phyloP scores from a whole-genome alignment of 2,329 filamentous ascomycete species.

The Paraphaeosphaeria sporulosa region DNA sequence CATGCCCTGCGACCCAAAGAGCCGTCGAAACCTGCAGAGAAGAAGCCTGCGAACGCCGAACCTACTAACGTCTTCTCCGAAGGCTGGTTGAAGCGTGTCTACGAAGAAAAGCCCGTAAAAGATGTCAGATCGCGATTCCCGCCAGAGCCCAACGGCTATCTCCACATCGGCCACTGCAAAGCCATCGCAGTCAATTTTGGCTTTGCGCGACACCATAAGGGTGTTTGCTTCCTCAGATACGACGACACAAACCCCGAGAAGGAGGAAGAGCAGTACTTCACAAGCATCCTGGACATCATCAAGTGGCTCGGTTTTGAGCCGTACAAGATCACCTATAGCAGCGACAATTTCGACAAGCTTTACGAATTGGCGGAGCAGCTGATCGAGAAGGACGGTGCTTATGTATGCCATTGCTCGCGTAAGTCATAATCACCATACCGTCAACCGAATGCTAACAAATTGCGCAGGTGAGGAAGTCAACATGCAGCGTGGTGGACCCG shows the following conservation, averaged over 20 bases:
- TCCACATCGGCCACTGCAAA: constrained; percentile 94
- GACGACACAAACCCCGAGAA: constrained; percentile 96
- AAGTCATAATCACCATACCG: constrained; percentile 24
- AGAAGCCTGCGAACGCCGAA: constrained; percentile 34
- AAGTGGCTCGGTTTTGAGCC: constrained; percentile 87
- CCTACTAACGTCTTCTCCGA: constrained; percentile 55
- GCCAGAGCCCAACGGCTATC: constrained; percentile 82
- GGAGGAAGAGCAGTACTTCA: constrained; percentile 89
- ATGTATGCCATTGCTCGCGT: constrained; percentile 86
- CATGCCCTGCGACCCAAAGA: constrained; percentile 52
- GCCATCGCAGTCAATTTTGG: constrained; percentile 97
- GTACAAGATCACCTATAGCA: constrained; percentile 81
- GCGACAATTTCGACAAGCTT: constrained; percentile 86
- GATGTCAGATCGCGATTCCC: constrained; percentile 59
- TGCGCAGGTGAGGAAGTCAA: constrained; percentile 77
- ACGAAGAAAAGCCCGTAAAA: constrained; percentile 57
- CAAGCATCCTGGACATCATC: constrained; percentile 87
- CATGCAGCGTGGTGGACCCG: constrained; percentile 81
- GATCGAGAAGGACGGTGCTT: constrained; percentile 72
- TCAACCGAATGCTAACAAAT: constrained; percentile 29
- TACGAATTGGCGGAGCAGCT: constrained; percentile 90
- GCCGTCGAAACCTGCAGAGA: constrained; percentile 32
- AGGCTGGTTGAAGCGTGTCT: constrained; percentile 59
- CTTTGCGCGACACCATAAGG: constrained; percentile 84
- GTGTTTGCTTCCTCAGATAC: constrained; percentile 78